Conservation (phyloP, 2,329 filamentous ascomycete genomes). For the Colletotrichum lini region DNA sequence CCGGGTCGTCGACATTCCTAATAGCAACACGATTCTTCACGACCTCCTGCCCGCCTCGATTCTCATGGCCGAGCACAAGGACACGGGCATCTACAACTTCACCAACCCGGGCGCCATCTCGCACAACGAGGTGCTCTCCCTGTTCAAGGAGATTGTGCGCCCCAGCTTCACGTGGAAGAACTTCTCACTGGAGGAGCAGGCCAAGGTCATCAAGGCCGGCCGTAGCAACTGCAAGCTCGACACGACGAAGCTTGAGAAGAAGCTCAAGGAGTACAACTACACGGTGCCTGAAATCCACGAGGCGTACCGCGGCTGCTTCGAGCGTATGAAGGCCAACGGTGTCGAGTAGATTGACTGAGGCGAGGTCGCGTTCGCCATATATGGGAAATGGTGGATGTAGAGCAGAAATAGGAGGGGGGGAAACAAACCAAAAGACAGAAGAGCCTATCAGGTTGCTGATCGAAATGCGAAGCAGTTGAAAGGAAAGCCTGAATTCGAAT, state of each 20-base stretch:
- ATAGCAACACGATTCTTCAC: slow-evolving; percentile 77
- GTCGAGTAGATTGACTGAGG: slow-evolving; percentile 57
- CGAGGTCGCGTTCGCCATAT: slow-evolving; percentile 15
- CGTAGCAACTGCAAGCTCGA: slow-evolving; percentile 77
- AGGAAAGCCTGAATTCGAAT: slow-evolving; percentile 11
- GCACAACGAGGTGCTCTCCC: slow-evolving; percentile 76
- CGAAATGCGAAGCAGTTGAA: neutral
- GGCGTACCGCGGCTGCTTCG: slow-evolving; percentile 74
- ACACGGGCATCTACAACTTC: slow-evolving; percentile 78
- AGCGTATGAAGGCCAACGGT: slow-evolving; percentile 72
- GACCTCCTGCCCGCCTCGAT: slow-evolving; percentile 75
- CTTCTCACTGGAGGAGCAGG: slow-evolving; percentile 76
- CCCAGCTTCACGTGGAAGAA: slow-evolving; percentile 75
- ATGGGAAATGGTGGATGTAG: slow-evolving; percentile 4
- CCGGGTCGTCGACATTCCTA: slow-evolving; percentile 76
- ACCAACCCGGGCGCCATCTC: slow-evolving; percentile 79
- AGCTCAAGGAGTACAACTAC: slow-evolving; percentile 72
- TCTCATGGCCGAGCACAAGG: slow-evolving; percentile 71
- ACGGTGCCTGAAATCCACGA: slow-evolving; percentile 73
- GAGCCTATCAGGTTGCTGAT: neutral
- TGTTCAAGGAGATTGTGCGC: slow-evolving; percentile 75
- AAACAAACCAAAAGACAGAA: neutral
- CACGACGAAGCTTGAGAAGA: slow-evolving; percentile 71
- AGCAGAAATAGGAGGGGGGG: neutral
- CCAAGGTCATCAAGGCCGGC: slow-evolving; percentile 77